Base-by-base conservation (phyloP, 225 moss, liverwort and hornwort genomes). In the Lunularia cruciata region DNA sequence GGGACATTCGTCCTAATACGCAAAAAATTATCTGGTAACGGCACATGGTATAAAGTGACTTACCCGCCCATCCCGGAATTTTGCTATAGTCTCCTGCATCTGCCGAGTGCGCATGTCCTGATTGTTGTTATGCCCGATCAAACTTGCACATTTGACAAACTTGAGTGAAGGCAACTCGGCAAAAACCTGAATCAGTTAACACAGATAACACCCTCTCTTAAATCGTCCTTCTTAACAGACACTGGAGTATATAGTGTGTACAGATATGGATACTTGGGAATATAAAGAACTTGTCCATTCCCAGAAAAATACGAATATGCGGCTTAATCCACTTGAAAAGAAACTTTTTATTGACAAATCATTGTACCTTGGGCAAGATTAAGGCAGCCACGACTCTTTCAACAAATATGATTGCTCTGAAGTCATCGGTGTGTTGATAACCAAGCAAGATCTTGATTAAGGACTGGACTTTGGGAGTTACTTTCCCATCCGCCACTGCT, bases 101-200 rank as follows among this genome's bases (percentile, higher is more conserved):
- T 98, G 98, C 69, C 93, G 78, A 30, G 98, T 93, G 12, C 98
- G 89, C 98, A 98, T 98, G 71, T 98, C 98, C 76, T 93, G 93
- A 77, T 98, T 98, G 77, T 98, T 98, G 83, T 98, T 98, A 72
- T 98, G 98, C 56, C 98, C 98, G 70, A 98, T 98, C 81, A 98
- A 65, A 83, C 98, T 85, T 31, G 98, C 98, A 78, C 98, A 98
- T 80, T 98, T 86, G 64, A 98, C 92, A 75, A 98, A 98, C 74
- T 93, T 93, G 73, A 98, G 62, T 23, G 98, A 98, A 32, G 98
- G 98, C 77, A 98, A 79, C 71, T 98, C 98, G 54, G 98, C 92
- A 69, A 98, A 98, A n/a, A 98, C 98, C 96, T 96, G 92, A 76
- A 67, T 4, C 5, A 33, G 11, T 20, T 26, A 12, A 63, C 40